Conservation (phyloP, 352 stramenopile species). For the Pythium dissimile region DNA sequence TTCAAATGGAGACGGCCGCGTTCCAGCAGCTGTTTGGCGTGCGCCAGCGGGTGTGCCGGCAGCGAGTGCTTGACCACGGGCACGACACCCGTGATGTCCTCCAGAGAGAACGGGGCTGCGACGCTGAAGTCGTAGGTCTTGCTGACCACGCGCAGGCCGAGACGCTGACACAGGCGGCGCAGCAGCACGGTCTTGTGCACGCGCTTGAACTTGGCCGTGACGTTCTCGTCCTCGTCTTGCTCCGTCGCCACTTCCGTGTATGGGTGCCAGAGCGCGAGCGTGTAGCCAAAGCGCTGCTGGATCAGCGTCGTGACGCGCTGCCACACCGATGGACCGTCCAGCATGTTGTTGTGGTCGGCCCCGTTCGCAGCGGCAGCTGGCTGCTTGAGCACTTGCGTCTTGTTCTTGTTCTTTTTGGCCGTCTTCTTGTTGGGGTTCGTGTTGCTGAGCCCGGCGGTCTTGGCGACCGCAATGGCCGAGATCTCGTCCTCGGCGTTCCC, state of each 20-base stretch:
- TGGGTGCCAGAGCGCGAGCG: slow-evolving; percentile 63
- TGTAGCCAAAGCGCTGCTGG: slow-evolving; percentile 76
- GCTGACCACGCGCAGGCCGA: slow-evolving; percentile 88
- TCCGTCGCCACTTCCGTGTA: slow-evolving; percentile 19
- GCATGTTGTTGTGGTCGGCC: slow-evolving; percentile 1
- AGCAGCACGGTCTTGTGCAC: slow-evolving; percentile 83
- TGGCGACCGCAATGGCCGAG: slow-evolving; percentile 10
- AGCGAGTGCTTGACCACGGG: slow-evolving; percentile 93
- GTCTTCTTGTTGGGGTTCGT: slow-evolving; percentile 32
- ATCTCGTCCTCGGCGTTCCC: slow-evolving; percentile 5
- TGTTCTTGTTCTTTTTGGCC: slow-evolving; percentile 45
- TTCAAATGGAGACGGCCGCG: slow-evolving; percentile 81
- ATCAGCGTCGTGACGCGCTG: slow-evolving; percentile 56
- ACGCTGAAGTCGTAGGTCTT: slow-evolving; percentile 86
- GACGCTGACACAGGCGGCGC: slow-evolving; percentile 91
- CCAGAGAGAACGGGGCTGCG: slow-evolving; percentile 78
- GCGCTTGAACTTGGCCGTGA: slow-evolving; percentile 33
- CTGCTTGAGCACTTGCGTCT: slow-evolving; percentile 23
- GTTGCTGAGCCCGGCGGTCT: slow-evolving; percentile 25
- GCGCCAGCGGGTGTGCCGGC: slow-evolving; percentile 66
- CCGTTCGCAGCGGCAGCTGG: slow-evolving; percentile 9
- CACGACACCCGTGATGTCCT: slow-evolving; percentile 92
- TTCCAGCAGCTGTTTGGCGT: slow-evolving; percentile 87
- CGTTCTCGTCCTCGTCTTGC: slow-evolving; percentile 23
- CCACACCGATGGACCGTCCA: slow-evolving; percentile 57